Percentiles rank a stretch among this genome's conserved stretches.
phyloP scores from a whole-genome alignment of 1,284 basidiomycete genomes.

The Ustilago nuda region DNA sequence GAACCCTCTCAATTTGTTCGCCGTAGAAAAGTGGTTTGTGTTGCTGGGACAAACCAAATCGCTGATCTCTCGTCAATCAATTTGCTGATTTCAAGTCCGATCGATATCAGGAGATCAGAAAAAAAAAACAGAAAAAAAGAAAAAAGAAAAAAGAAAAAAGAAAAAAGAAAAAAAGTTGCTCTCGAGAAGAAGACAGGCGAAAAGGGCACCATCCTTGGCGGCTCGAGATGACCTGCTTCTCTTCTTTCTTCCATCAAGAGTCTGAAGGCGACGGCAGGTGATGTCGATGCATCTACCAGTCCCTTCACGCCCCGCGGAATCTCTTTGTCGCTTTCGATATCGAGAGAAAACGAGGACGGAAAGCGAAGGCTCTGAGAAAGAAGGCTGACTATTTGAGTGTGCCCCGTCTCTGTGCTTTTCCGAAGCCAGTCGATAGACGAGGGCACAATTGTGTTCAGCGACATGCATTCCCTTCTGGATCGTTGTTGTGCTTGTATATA shows the following conservation, averaged over 20 bases:
- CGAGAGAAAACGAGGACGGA: slow-evolving; percentile 20
- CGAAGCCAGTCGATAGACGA: slow-evolving; percentile 30
- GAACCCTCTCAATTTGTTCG: no score
- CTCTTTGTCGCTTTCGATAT: neutral
- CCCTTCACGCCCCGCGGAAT: slow-evolving; percentile 41
- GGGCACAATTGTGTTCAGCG: slow-evolving; percentile 56
- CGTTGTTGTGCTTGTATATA: neutral
- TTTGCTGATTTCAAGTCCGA: neutral
- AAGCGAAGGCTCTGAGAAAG: slow-evolving; percentile 37
- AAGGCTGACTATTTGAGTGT: slow-evolving; percentile 57
- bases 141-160: neutral
- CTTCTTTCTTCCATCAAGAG: slow-evolving; percentile 31
- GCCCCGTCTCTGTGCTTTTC: slow-evolving; percentile 39
- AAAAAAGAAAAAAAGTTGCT: neutral
- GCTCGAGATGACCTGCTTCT: neutral
- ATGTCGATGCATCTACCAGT: slow-evolving; percentile 32
- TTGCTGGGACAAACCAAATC: neutral
- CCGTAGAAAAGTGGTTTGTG: no score
- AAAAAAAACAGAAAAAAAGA: no score
- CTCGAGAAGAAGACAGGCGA: neutral
- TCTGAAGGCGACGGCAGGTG: slow-evolving; percentile 51
- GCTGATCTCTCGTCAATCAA: neutral
- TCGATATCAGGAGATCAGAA: no score
- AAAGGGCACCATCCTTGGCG: neutral
- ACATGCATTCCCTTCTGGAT: slow-evolving; percentile 19